Conservation (phyloP, 208 protist genomes). For the Tetramitus jugosus region DNA sequence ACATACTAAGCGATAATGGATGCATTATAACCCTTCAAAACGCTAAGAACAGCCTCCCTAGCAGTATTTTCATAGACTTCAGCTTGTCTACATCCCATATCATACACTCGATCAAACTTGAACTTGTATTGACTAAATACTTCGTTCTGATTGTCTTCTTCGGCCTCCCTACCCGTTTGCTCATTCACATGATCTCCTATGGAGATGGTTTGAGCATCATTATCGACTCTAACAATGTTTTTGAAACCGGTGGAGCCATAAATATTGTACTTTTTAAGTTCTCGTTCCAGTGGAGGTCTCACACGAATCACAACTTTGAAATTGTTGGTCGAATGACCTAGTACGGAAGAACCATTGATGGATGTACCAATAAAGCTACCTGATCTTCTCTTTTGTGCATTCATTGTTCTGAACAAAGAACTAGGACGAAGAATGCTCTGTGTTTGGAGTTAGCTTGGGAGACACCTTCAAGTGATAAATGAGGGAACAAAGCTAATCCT, state of each 20-base stretch:
- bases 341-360: too few relatives aligned
- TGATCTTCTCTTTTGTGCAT: too few relatives aligned
- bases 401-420: too few relatives aligned
- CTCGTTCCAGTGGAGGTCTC: constrained; percentile 61
- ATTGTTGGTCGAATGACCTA: too few relatives aligned
- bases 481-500: too few relatives aligned
- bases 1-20: constrained; percentile 71
- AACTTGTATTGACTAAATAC: constrained; percentile 34
- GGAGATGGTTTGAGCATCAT: too few relatives aligned
- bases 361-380: too few relatives aligned
- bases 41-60: constrained; percentile 64
- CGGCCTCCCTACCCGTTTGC: constrained; percentile 45
- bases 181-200: too few relatives aligned
- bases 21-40: constrained; percentile 75
- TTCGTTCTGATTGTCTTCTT: not conserved
- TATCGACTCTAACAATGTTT: constrained; percentile 57
- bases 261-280: too few relatives aligned
- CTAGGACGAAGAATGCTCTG: too few relatives aligned
- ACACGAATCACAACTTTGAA: constrained; percentile 73
- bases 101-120: constrained; percentile 46
- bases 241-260: constrained; percentile 37
- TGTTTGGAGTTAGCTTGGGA: too few relatives aligned
- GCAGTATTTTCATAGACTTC: constrained; percentile 68
- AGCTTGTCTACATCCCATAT: constrained; percentile 55
- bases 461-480: too few relatives aligned